Conservation (phyloP, 83 land plant species). For the Picea abies region DNA sequence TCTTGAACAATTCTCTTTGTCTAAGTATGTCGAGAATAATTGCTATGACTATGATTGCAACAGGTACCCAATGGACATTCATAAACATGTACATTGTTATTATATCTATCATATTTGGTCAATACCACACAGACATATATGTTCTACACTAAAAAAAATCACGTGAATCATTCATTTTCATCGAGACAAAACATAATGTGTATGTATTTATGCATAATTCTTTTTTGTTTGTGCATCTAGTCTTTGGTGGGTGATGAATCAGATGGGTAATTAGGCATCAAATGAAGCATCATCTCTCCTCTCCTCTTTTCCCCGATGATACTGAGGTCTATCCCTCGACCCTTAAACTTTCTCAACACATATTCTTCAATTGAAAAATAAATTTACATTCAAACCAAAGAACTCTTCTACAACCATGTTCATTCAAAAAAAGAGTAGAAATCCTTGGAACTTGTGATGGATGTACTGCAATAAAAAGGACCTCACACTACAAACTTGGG, state of each 20-base stretch:
- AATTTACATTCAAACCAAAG: background rate
- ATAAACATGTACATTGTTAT: too few relatives aligned
- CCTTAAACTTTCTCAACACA: conserved; percentile 1
- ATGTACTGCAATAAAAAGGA: background rate
- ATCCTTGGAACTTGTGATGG: conserved; percentile 6
- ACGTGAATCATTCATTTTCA: too few relatives aligned
- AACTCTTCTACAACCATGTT: background rate
- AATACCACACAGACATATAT: too few relatives aligned
- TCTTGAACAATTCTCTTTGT: too few relatives aligned
- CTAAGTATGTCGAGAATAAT: too few relatives aligned
- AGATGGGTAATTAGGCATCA: conserved; percentile 1
- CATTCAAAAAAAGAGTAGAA: background rate
- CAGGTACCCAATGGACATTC: too few relatives aligned
- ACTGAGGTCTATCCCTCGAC: background rate
- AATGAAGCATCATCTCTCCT: conserved; percentile 5
- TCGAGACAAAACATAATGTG: too few relatives aligned
- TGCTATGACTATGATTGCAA: too few relatives aligned
- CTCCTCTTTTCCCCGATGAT: background rate
- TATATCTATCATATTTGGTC: too few relatives aligned
- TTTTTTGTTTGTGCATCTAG: too few relatives aligned
- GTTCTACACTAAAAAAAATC: too few relatives aligned
- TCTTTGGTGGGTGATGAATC: conserved; percentile 2
- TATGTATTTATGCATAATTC: too few relatives aligned
- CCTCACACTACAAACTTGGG: background rate
- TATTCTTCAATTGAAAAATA: background rate